These are phyloP conservation scores for Bombardia bombarda DNA, from an alignment of 495 filamentous ascomycete species.

Conservation along the genomic window DNA sequence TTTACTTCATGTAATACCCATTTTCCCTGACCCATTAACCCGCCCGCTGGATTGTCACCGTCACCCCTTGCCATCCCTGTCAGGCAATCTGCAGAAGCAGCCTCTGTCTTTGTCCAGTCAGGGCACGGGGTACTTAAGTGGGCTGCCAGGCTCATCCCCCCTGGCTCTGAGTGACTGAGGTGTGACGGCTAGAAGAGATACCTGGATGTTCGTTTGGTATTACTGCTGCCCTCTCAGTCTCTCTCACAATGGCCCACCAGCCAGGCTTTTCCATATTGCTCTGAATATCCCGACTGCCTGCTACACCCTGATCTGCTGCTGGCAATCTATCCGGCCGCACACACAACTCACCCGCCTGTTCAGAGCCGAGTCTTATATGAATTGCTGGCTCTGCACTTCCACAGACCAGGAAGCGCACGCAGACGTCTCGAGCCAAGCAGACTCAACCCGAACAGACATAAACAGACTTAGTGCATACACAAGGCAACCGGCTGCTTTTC, in stretches of 20 bases:
- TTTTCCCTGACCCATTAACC: conserved; percentile 23
- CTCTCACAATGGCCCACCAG: conserved; percentile 22
- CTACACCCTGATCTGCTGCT: conserved; percentile 7
- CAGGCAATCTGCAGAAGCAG: conserved; percentile 21
- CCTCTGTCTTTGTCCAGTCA: conserved; percentile 11
- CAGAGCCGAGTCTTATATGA: conserved; percentile 18
- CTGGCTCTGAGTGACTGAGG: conserved; percentile 6
- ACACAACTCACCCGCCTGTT: conserved; percentile 12
- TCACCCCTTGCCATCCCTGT: conserved; percentile 24
- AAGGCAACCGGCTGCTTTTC: too few species aligned
- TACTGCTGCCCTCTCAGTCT: conserved; percentile 12
- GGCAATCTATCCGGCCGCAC: conserved; percentile 7
- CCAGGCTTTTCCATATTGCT: conserved; percentile 29
- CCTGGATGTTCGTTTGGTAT: conserved; percentile 19
- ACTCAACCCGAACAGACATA: too few species aligned
- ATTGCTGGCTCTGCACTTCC: conserved; percentile 7
- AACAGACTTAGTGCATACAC: too few species aligned
- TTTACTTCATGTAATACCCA: conserved; percentile 6
- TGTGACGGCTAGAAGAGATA: conserved; percentile 7
- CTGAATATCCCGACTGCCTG: conserved; percentile 24
- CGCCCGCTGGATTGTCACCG: conserved; percentile 21
- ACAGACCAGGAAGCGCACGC: neutral
- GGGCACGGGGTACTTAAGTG: conserved; percentile 13
- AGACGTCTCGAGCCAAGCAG: neutral
- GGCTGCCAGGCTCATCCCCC: conserved; percentile 15